Evolutionary conservation across 2,329 filamentous ascomycete species (phyloP).

Genomic region (Fusarium miscanthi): DNA sequence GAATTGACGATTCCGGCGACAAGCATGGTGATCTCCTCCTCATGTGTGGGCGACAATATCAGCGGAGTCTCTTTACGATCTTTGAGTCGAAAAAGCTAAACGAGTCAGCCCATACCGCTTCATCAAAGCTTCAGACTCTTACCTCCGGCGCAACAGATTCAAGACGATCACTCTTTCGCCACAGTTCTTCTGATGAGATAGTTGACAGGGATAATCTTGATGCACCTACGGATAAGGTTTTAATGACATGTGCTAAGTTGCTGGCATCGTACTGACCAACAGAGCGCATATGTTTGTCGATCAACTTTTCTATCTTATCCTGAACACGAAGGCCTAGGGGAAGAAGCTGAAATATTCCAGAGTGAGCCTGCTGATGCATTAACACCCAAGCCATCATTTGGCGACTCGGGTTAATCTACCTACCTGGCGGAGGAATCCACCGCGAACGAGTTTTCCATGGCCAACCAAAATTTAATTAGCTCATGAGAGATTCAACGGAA

Average conservation of each 20-base stretch:
- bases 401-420: conserved; percentile 54
- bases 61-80: conserved; percentile 82
- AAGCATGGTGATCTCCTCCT: conserved; percentile 92
- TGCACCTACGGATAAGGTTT: conserved; percentile 64
- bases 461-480: conserved; percentile 60
- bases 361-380: conserved; percentile 70
- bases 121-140: not conserved
- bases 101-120: conserved; percentile 37
- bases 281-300: conserved; percentile 88
- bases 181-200: conserved; percentile 85
- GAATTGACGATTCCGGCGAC: conserved; percentile 80
- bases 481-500: not conserved
- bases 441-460: conserved; percentile 74
- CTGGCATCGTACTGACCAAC: conserved; percentile 62
- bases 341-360: conserved; percentile 92
- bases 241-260: conserved; percentile 1
- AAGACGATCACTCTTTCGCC: conserved; percentile 86
- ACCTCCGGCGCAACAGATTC: conserved; percentile 79
- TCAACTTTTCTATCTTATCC: conserved; percentile 83
- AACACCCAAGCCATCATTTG: conserved; percentile 6
- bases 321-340: conserved; percentile 89
- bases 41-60: conserved; percentile 90
- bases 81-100: conserved; percentile 79
- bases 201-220: conserved; percentile 86
- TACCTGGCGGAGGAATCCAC: conserved; percentile 82